A percentile compares a stretch with the other conserved stretches of the same genome.
Evolutionary conservation across 2,329 filamentous ascomycete species (phyloP).

Genomic region (Lachnellula occidentalis): DNA sequence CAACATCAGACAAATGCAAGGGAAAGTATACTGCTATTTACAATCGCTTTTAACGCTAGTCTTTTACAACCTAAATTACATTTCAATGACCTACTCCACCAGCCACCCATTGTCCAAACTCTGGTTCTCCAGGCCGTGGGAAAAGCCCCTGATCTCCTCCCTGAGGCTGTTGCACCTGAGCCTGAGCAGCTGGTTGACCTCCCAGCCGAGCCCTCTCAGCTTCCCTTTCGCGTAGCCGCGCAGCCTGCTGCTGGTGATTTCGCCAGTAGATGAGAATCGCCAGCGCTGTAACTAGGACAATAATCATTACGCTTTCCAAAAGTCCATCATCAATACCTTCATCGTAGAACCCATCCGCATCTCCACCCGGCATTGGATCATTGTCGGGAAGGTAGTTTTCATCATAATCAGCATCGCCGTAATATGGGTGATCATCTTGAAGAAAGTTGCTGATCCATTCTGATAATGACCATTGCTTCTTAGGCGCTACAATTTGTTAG

Average conservation of each 20-base stretch:
- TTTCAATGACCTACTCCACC: conserved; percentile 58
- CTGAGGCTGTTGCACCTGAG: conserved; percentile 19
- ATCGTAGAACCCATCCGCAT: conserved; percentile 51
- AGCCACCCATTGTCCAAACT: conserved; percentile 59
- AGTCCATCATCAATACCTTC: conserved; percentile 71
- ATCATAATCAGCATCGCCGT: conserved; percentile 50
- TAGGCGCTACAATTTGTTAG: conserved; percentile 48
- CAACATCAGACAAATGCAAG: background rate
- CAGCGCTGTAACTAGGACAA: conserved; percentile 69
- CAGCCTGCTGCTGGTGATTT: conserved; percentile 59
- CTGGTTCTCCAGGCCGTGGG: conserved; percentile 60
- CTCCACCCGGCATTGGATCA: conserved; percentile 50
- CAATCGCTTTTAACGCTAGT: background rate
- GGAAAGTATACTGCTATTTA: background rate
- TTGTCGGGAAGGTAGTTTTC: conserved; percentile 40
- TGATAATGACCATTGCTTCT: conserved; percentile 68
- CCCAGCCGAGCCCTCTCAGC: conserved; percentile 33
- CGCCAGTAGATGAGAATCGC: conserved; percentile 78
- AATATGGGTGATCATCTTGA: conserved; percentile 55
- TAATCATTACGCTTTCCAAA: conserved; percentile 77
- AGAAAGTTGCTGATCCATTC: conserved; percentile 89
- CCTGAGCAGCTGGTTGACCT: conserved; percentile 22
- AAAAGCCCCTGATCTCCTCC: conserved; percentile 51
- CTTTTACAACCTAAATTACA: conserved; percentile 18
- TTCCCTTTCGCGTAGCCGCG: conserved; percentile 36